phyloP scores from a whole-genome alignment of 208 protist genomes.

The Herpetomonas muscarum region DNA sequence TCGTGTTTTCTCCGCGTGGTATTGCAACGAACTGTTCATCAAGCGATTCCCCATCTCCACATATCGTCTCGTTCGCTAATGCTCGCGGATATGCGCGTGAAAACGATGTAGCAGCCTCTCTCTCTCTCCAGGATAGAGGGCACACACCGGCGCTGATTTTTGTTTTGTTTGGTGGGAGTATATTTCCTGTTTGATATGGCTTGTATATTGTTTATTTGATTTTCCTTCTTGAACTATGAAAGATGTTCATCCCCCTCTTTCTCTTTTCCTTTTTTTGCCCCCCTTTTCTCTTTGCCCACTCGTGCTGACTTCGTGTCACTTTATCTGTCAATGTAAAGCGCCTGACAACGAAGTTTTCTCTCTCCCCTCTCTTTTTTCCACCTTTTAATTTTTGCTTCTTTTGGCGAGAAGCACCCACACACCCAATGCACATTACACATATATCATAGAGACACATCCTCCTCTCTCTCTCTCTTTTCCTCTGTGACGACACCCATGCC shows the following conservation, averaged over 20 bases:
- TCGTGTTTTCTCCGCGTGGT: too few relatives aligned
- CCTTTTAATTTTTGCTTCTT: conserved; percentile 1
- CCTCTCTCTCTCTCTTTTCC: background rate
- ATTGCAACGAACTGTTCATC: too few relatives aligned
- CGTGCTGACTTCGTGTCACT: too few relatives aligned
- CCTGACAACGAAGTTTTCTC: background rate
- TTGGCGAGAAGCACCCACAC: background rate
- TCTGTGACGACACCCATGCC: background rate
- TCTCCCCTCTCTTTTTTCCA: background rate
- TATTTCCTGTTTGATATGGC: background rate
- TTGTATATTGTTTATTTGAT: conserved; percentile 4
- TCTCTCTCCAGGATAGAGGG: background rate
- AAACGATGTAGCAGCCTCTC: background rate
- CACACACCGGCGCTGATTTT: background rate
- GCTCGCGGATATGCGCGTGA: too few relatives aligned
- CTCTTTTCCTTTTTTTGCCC: conserved; percentile 17
- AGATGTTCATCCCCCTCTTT: conserved; percentile 1
- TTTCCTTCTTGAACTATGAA: conserved; percentile 1
- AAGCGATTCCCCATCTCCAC: too few relatives aligned
- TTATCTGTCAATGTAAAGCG: background rate
- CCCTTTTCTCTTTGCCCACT: conserved; percentile 1
- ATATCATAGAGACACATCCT: background rate
- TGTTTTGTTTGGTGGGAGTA: background rate
- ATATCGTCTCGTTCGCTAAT: too few relatives aligned
- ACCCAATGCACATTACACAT: too few relatives aligned